A percentile compares a stretch with the other conserved stretches of the same genome.
Evolutionary conservation across 1,284 basidiomycete species (phyloP).

Genomic region (Pulveroboletus sp.): DNA sequence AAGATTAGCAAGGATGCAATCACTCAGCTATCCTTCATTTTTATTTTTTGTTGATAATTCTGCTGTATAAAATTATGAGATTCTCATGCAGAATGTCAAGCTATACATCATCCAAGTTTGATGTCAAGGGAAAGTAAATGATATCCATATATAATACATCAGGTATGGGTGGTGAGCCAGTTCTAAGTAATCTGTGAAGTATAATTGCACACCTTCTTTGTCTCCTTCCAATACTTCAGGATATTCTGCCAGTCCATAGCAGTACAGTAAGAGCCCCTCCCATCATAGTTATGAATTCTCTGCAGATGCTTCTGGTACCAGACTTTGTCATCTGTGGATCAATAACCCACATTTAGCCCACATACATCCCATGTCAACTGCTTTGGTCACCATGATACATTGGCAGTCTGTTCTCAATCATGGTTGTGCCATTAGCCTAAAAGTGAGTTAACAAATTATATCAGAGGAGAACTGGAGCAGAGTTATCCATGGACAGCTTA

Average conservation of each 20-base stretch:
- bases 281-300: not conserved
- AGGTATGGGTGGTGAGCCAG: no score
- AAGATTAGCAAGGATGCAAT: no score
- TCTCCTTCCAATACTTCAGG: not conserved
- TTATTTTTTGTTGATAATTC: no score
- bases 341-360: constrained; percentile 9
- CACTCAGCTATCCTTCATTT: no score
- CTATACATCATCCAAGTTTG: no score
- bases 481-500: constrained; percentile 12
- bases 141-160: no score
- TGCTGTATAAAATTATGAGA: no score
- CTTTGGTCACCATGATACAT: constrained; percentile 15
- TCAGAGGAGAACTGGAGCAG: no score
- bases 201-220: not conserved
- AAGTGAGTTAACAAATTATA: not conserved
- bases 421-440: not conserved
- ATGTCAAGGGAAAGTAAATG: no score
- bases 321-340: constrained; percentile 5
- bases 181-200: no score
- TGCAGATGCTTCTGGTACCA: constrained; percentile 9
- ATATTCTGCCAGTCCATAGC: not conserved
- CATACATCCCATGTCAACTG: constrained; percentile 2
- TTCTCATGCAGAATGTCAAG: no score
- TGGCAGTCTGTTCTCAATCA: not conserved
- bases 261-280: not conserved